A percentile compares a stretch with the other conserved stretches of the same genome.
phyloP scores from a whole-genome alignment of 176 grass and related monocot species.

The Alloteropsis semialata region DNA sequence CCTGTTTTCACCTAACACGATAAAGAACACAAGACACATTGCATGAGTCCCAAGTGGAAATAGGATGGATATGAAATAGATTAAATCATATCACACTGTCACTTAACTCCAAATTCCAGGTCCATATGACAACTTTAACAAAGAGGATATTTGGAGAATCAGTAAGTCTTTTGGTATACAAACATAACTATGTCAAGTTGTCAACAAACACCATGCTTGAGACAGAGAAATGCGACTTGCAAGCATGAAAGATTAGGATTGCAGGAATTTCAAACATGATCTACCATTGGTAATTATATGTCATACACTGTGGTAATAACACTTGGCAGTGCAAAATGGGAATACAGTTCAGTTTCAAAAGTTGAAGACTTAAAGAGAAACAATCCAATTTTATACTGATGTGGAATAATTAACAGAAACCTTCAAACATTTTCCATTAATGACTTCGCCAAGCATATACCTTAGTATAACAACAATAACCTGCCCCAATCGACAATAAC shows the following conservation, averaged over 20 bases:
- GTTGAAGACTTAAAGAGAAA: neutral
- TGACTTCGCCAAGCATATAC: neutral
- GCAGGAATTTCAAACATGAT: neutral
- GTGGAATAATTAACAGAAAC: neutral
- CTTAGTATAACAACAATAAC: neutral
- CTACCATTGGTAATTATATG: neutral
- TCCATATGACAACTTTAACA: neutral
- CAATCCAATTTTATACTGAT: neutral
- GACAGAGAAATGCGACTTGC: neutral
- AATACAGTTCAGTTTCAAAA: neutral
- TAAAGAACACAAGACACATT: constrained; percentile 9
- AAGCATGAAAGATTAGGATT: neutral
- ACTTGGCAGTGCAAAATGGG: neutral
- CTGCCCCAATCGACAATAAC: neutral
- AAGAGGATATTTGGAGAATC: neutral
- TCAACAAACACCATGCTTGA: neutral
- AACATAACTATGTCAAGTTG: neutral
- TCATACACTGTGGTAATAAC: neutral
- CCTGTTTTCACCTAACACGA: constrained; percentile 85
- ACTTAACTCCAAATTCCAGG: neutral
- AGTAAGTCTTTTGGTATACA: constrained; percentile 5
- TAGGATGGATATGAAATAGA: neutral
- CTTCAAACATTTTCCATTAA: neutral
- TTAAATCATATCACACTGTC: neutral
- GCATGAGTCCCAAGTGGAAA: neutral